Conservation (phyloP, 2,329 filamentous ascomycete genomes). For the Fusarium poae region DNA sequence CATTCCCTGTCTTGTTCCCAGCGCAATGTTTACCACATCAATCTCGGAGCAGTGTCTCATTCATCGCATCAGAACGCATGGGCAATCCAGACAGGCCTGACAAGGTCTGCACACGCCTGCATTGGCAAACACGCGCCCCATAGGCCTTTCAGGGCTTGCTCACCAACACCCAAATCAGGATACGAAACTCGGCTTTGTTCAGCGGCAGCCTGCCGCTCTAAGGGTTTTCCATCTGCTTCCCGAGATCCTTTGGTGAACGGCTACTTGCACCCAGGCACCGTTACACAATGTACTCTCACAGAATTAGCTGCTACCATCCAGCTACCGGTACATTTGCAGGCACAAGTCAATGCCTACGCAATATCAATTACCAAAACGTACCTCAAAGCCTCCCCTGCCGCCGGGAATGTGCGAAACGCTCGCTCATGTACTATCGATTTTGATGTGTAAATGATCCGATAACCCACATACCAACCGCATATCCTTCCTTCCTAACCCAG, state of each 20-base stretch:
- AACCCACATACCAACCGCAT: slow-evolving; percentile 29
- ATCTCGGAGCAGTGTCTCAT: slow-evolving; percentile 6
- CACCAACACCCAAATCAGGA: slow-evolving; percentile 36
- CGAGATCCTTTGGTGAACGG: slow-evolving; percentile 19
- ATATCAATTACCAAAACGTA: slow-evolving; percentile 12
- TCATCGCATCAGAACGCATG: background rate
- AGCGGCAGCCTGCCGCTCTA: slow-evolving; percentile 37
- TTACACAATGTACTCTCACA: slow-evolving; percentile 32
- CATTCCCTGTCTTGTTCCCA: slow-evolving; percentile 22
- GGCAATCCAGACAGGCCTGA: background rate
- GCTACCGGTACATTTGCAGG: slow-evolving; percentile 3
- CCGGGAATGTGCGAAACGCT: background rate
- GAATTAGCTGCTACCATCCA: slow-evolving; percentile 8
- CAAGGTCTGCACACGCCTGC: background rate
- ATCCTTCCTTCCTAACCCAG: slow-evolving; percentile 10
- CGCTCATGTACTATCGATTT: slow-evolving; percentile 8
- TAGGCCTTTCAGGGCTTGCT: background rate
- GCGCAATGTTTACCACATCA: slow-evolving; percentile 26
- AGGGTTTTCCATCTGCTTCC: slow-evolving; percentile 17
- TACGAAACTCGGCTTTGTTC: slow-evolving; percentile 34
- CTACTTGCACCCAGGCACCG: slow-evolving; percentile 26
- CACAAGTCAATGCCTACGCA: slow-evolving; percentile 13
- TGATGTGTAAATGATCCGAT: slow-evolving; percentile 36
- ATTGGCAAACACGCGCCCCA: background rate
- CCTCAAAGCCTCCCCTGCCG: slow-evolving; percentile 8